Conservation (phyloP, 225 moss, liverwort and hornwort species). For the Antitrichia curtipendula region DNA sequence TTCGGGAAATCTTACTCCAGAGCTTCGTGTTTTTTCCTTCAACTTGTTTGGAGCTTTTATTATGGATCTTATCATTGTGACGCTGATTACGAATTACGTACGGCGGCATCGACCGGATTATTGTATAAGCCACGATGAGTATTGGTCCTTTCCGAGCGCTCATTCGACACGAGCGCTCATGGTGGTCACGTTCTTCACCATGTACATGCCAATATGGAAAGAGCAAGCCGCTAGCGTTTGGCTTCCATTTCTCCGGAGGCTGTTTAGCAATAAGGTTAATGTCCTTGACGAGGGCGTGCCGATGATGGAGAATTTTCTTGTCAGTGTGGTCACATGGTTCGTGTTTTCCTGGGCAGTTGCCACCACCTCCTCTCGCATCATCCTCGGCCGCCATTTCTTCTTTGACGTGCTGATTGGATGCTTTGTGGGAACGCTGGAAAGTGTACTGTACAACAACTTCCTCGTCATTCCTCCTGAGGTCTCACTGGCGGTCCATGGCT, state of each 20-base stretch:
- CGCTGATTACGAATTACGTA: slow-evolving; percentile 31
- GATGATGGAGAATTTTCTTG: slow-evolving; percentile 16
- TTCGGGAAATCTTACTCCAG: slow-evolving; percentile 18
- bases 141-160: slow-evolving; percentile 60
- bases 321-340: slow-evolving; percentile 14
- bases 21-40: slow-evolving; percentile 56
- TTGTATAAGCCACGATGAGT: slow-evolving; percentile 22
- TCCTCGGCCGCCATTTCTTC: slow-evolving; percentile 67
- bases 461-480: slow-evolving; percentile 35
- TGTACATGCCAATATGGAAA: slow-evolving; percentile 59
- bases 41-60: slow-evolving; percentile 64
- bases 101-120: slow-evolving; percentile 36
- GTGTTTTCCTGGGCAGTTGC: slow-evolving; percentile 60
- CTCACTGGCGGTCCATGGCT: slow-evolving; percentile 27
- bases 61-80: slow-evolving; percentile 45
- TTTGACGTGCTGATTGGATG: slow-evolving; percentile 58
- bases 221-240: slow-evolving; percentile 7
- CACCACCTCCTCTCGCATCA: slow-evolving; percentile 44
- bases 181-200: slow-evolving; percentile 64
- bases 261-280: background rate
- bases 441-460: slow-evolving; percentile 36
- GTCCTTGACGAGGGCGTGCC: slow-evolving; percentile 22
- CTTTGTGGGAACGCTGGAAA: slow-evolving; percentile 46
- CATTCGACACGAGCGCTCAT: slow-evolving; percentile 62
- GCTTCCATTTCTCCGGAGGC: slow-evolving; percentile 3